phyloP scores from a whole-genome alignment of 2,329 filamentous ascomycete genomes.

The Fusarium humuli region DNA sequence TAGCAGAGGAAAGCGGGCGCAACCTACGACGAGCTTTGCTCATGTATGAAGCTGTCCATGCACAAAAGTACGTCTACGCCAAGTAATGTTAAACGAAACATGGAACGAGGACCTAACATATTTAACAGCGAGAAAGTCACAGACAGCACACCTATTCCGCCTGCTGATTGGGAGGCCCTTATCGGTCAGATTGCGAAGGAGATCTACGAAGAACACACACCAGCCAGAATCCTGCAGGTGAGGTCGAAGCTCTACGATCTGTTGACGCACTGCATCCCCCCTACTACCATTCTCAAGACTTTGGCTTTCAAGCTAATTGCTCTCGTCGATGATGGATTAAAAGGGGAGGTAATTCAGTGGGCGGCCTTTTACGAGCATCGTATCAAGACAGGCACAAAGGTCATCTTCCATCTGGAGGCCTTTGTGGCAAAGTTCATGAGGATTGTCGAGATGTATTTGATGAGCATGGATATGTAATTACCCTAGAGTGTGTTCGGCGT shows the following conservation, averaged over 20 bases:
- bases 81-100: not conserved
- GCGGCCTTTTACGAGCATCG: conserved; percentile 97
- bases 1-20: conserved; percentile 89
- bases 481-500: conserved; percentile 38
- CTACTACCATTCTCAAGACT: conserved; percentile 93
- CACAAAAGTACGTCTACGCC: conserved; percentile 82
- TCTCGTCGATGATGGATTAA: conserved; percentile 87
- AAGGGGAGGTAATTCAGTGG: conserved; percentile 94
- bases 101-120: conserved; percentile 46
- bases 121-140: conserved; percentile 82
- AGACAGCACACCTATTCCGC: conserved; percentile 88
- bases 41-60: conserved; percentile 98
- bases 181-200: conserved; percentile 91
- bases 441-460: conserved; percentile 88
- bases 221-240: conserved; percentile 86
- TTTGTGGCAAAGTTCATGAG: conserved; percentile 99
- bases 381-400: conserved; percentile 90
- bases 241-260: conserved; percentile 96
- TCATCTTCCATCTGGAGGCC: conserved; percentile 97
- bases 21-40: conserved; percentile 90
- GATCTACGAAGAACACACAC: conserved; percentile 93
- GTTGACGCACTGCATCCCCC: conserved; percentile 95
- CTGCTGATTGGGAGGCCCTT: conserved; percentile 95
- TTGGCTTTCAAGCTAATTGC: conserved; percentile 92
- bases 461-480: conserved; percentile 81